Percentiles rank a stretch among this genome's conserved stretches.
Conservation (phyloP, 2,329 filamentous ascomycete species). For the Pseudocercospora crystallina region DNA sequence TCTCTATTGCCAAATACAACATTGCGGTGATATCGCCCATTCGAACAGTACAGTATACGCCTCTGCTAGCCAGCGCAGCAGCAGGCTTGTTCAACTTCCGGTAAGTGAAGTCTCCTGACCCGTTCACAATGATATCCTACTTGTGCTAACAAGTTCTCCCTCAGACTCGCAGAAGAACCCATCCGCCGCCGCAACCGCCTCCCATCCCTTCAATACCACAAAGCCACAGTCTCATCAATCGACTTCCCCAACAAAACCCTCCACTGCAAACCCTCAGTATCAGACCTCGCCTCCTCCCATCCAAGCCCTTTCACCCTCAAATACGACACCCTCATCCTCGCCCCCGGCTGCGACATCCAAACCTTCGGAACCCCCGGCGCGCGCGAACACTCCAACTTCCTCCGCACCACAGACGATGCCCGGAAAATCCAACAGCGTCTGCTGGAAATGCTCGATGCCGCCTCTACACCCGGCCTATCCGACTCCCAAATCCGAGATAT, state of each 20-base stretch:
- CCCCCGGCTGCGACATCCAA: slow-evolving; percentile 44
- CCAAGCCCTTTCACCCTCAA: slow-evolving; percentile 36
- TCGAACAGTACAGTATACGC: slow-evolving; percentile 47
- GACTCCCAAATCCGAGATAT: slow-evolving; percentile 35
- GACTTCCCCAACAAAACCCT: slow-evolving; percentile 39
- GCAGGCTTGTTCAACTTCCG: slow-evolving; percentile 47
- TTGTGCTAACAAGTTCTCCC: no score
- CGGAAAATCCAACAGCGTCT: slow-evolving; percentile 37
- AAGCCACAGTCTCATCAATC: slow-evolving; percentile 41
- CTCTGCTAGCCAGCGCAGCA: slow-evolving; percentile 47
- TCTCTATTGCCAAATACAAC: slow-evolving; percentile 38
- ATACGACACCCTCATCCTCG: slow-evolving; percentile 45
- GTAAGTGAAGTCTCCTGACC: slow-evolving; percentile 43
- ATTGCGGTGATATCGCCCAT: slow-evolving; percentile 45
- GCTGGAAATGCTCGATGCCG: slow-evolving; percentile 40
- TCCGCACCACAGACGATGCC: slow-evolving; percentile 39
- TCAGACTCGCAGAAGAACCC: slow-evolving; percentile 47
- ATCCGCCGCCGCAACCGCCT: slow-evolving; percentile 37
- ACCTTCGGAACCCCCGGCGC: slow-evolving; percentile 44
- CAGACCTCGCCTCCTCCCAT: slow-evolving; percentile 31
- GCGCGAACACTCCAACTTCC: slow-evolving; percentile 40
- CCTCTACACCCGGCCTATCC: slow-evolving; percentile 33
- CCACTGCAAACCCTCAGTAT: slow-evolving; percentile 36
- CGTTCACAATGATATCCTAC: slow-evolving; percentile 58
- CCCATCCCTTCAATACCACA: slow-evolving; percentile 32